Conservation (phyloP, 352 stramenopile genomes). For the Blastocystis sp. region DNA sequence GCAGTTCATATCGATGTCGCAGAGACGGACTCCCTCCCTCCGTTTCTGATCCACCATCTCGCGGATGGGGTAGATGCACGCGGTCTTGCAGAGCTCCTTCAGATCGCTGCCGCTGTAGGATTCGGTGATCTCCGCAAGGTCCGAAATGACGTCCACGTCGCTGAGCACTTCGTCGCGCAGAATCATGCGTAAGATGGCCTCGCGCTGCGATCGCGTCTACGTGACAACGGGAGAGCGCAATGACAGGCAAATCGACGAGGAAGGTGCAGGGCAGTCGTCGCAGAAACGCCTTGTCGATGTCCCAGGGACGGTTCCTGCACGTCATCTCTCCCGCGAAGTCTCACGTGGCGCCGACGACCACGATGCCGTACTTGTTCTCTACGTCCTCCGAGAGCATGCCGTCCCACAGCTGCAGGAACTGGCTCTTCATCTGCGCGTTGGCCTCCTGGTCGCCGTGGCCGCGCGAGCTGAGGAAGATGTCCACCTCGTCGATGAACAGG, state of each 20-base stretch:
- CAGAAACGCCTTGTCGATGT: slow-evolving; percentile 71
- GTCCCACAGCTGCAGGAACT: slow-evolving; percentile 79
- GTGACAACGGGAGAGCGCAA: background rate
- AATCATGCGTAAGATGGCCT: slow-evolving; percentile 74
- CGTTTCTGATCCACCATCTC: slow-evolving; percentile 46
- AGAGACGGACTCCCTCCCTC: slow-evolving; percentile 6
- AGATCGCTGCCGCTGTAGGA: slow-evolving; percentile 77
- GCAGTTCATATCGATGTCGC: slow-evolving; percentile 35
- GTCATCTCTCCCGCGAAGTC: background rate
- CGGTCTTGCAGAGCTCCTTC: slow-evolving; percentile 37
- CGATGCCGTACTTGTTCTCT: slow-evolving; percentile 58
- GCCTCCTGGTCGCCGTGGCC: slow-evolving; percentile 60
- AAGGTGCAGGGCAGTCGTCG: slow-evolving; percentile 77
- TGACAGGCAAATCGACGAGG: slow-evolving; percentile 72
- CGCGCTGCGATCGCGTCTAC: background rate
- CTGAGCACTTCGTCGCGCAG: slow-evolving; percentile 68
- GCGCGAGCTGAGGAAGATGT: slow-evolving; percentile 78
- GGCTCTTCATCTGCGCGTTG: slow-evolving; percentile 58
- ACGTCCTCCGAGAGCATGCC: slow-evolving; percentile 66
- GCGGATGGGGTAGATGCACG: slow-evolving; percentile 36
- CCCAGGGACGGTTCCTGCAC: slow-evolving; percentile 46
- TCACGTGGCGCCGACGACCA: slow-evolving; percentile 42
- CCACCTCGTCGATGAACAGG: slow-evolving; percentile 79
- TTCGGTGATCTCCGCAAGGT: slow-evolving; percentile 69
- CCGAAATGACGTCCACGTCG: slow-evolving; percentile 66